Evolutionary conservation across 2,329 filamentous ascomycete genomes (phyloP), one percentile per base, ranked within the genome.

Genomic region (Penicillium sp.): DNA sequence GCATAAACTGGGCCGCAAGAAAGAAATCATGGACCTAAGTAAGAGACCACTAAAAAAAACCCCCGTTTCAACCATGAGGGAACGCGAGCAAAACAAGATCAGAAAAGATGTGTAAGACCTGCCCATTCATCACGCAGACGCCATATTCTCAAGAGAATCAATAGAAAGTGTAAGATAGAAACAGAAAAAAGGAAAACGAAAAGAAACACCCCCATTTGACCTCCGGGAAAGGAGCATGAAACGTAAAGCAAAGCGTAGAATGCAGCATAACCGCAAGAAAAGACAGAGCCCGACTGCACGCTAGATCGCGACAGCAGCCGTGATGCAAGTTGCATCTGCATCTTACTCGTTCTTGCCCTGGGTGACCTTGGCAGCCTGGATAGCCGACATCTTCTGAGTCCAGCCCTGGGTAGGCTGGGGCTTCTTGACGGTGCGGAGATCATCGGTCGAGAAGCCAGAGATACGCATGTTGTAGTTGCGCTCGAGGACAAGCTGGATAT

Each of bases 311-410:
- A 28, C 4, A 26, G 31, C 22, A 19, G 12, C 32, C 26, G 26
- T 7, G 22, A 35, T 44, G 31, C n/a, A 13, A 21, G 8, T 12
- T 28, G 22, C 8, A 45, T 37, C 32, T 34, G 7, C 12, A 37
- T 28, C n/a, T 57, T 60, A 72, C 52, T 73, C 71, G 28, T 64
- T 57, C 45, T 69, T 70, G 3, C 71, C 71, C 53, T 73, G 71
- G 3, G 71, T 74, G 21, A 73, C 89, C 75, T 97, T 97, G 41
- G 89, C 88, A 2, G 90, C 91, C 71, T 95, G 89, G 15, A 98
- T 85, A 22, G 93, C 91, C 63, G 89, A 91, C 85, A 98, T 94
- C 77, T 98, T 98, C 58, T 87, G 85, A 54, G 93, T 91, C 89
- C 93, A 98, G 21, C 83, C 87, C 15, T 85, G 75, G 19, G 88